Conservation (phyloP, 805 yeast species). For the Ogataea neopini region DNA sequence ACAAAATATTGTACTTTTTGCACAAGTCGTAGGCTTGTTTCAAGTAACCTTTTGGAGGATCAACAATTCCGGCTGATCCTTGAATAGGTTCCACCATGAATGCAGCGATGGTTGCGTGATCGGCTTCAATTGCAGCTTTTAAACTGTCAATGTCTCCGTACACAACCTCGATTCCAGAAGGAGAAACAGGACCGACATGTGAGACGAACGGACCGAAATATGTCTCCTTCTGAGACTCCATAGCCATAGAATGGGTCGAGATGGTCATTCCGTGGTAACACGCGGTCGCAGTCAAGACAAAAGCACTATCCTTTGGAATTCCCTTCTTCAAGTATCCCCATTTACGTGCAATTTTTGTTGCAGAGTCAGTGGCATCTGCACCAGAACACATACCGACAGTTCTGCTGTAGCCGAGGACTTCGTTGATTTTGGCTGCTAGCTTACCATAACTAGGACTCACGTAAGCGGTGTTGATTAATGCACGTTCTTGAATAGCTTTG, state of each 20-base stretch:
- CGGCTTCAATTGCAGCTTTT: slow-evolving; percentile 23
- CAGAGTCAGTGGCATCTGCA: slow-evolving; percentile 33
- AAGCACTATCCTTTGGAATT: slow-evolving; percentile 22
- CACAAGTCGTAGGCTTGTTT: slow-evolving; percentile 26
- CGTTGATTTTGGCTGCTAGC: slow-evolving; percentile 21
- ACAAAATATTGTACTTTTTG: slow-evolving; percentile 28
- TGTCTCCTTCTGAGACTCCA: slow-evolving; percentile 14
- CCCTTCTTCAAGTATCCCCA: slow-evolving; percentile 30
- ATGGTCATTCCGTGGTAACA: slow-evolving; percentile 33
- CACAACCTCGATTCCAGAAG: slow-evolving; percentile 26
- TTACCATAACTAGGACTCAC: slow-evolving; percentile 28
- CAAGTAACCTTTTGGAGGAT: slow-evolving; percentile 29
- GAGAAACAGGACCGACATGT: slow-evolving; percentile 26
- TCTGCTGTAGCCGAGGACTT: slow-evolving; percentile 26
- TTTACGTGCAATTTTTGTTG: slow-evolving; percentile 31
- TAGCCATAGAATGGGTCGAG: slow-evolving; percentile 29
- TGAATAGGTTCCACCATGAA: slow-evolving; percentile 34
- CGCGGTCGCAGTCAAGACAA: slow-evolving; percentile 26
- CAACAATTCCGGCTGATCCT: slow-evolving; percentile 33
- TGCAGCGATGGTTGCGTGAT: slow-evolving; percentile 26
- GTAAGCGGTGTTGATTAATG: slow-evolving; percentile 27
- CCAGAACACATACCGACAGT: slow-evolving; percentile 29
- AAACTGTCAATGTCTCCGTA: slow-evolving; percentile 26
- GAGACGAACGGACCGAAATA: slow-evolving; percentile 29
- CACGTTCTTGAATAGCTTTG: slow-evolving; percentile 23